Conservation (phyloP, 108 stramenopile genomes). For the Fragilaria radians region DNA sequence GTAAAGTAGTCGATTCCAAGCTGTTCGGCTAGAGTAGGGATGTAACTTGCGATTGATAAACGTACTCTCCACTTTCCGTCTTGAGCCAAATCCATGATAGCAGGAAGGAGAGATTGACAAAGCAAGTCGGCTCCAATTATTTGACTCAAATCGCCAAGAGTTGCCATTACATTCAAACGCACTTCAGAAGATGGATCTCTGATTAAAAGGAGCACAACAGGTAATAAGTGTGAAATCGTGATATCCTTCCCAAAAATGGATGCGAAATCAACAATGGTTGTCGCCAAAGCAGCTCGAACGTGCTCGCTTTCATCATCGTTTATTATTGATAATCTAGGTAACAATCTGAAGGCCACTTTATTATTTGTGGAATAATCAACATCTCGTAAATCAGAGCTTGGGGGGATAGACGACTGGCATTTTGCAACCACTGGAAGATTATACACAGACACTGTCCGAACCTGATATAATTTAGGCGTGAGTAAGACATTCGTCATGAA, state of each 20-base stretch:
- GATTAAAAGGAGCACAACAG: slow-evolving; percentile 88
- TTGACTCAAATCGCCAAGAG: slow-evolving; percentile 86
- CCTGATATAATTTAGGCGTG: too few relatives aligned
- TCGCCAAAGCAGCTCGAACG: slow-evolving; percentile 88
- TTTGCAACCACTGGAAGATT: slow-evolving; percentile 77
- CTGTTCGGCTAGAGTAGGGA: slow-evolving; percentile 90
- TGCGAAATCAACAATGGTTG: slow-evolving; percentile 89
- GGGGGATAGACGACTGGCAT: slow-evolving; percentile 42
- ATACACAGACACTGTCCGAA: slow-evolving; percentile 82
- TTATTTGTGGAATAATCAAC: slow-evolving; percentile 20
- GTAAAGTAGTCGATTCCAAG: slow-evolving; percentile 89
- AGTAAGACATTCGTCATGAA: too few relatives aligned
- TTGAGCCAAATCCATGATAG: slow-evolving; percentile 93
- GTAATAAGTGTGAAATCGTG: slow-evolving; percentile 85
- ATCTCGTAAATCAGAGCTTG: slow-evolving; percentile 8
- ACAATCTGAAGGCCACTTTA: slow-evolving; percentile 63
- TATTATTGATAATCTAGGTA: slow-evolving; percentile 60
- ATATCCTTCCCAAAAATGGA: slow-evolving; percentile 82
- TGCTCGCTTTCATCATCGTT: slow-evolving; percentile 84
- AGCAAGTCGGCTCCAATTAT: slow-evolving; percentile 93
- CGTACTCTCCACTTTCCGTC: slow-evolving; percentile 97
- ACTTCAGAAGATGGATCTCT: slow-evolving; percentile 91
- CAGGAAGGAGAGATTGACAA: slow-evolving; percentile 91
- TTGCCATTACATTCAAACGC: slow-evolving; percentile 94
- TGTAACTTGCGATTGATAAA: slow-evolving; percentile 90